Percentiles rank a stretch among this genome's conserved stretches.
Evolutionary conservation across 805 yeast genomes (phyloP).

Genomic region (Scheffersomyces amazonensis): DNA sequence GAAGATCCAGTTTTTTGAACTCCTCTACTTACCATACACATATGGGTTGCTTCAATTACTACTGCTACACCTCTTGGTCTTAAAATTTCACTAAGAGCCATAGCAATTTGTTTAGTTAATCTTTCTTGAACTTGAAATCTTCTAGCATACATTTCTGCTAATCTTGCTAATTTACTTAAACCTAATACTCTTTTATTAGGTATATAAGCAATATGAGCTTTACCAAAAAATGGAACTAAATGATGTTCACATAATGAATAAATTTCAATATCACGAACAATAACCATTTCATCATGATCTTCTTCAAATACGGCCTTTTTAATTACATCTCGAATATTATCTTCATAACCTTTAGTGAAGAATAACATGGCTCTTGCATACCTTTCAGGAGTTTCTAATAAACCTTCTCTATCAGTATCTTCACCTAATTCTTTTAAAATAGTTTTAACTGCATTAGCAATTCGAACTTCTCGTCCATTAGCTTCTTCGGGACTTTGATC

Average conservation of each 20-base stretch:
- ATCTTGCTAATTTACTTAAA: constrained; percentile 84
- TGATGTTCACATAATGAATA: constrained; percentile 96
- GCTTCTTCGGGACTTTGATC: constrained; percentile 68
- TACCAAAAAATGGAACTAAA: constrained; percentile 95
- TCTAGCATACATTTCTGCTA: constrained; percentile 96
- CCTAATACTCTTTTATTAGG: constrained; percentile 94
- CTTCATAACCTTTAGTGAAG: constrained; percentile 96
- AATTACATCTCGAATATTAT: constrained; percentile 85
- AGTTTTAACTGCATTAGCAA: constrained; percentile 79
- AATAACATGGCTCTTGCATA: constrained; percentile 95
- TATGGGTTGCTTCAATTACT: constrained; percentile 95
- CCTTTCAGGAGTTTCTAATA: constrained; percentile 90
- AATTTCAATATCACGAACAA: constrained; percentile 90
- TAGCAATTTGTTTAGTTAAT: constrained; percentile 94
- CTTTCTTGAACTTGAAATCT: constrained; percentile 98
- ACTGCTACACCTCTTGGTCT: constrained; percentile 98
- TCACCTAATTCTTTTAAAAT: constrained; percentile 87
- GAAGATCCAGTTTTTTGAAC: constrained; percentile 93
- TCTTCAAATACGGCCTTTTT: constrained; percentile 96
- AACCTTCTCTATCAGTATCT: constrained; percentile 83
- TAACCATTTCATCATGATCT: constrained; percentile 98
- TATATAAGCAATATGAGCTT: constrained; percentile 96
- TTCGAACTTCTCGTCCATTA: constrained; percentile 64
- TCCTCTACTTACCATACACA: constrained; percentile 99
- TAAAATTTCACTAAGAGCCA: constrained; percentile 87